Base-by-base conservation (phyloP, 2,329 filamentous ascomycete genomes). In the Chrysosporium queenslandicum region DNA sequence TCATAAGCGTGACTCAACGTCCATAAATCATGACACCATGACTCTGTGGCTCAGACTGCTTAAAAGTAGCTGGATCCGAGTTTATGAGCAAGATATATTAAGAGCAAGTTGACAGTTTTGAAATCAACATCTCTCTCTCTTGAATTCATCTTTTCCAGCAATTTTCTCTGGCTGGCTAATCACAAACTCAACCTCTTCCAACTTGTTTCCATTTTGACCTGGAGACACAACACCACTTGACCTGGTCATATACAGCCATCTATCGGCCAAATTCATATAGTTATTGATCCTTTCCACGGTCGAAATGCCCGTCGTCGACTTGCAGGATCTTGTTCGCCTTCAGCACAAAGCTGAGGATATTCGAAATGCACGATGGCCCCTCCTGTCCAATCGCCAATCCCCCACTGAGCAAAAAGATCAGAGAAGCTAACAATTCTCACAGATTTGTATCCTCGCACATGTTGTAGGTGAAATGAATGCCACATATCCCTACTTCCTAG, bases 361-460 rank as follows among this genome's bases (percentile, higher is more conserved):
- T 66, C 81, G 92, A 75, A 98, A 98, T 78, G 89, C 94, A 76
- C 68, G 80, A 68, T 62, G 63, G 59, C 61, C 58, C 58, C 53
- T 41, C 52, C 55, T 43, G 48, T 52, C 51, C 37, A 14, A 54
- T 43, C 21, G 46, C 48, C 63, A 63, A 64, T 58, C 63, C 65
- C 61, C 61, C 60, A 62, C 56, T 55, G 59, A 63, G 49, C 61
- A 57, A 29, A 29, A 40, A 20, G 53, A 59, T 49, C 55, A 56
- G 47, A 50, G 60, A 53, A 58, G 56, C 64, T 71, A 63, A 71
- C 63, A 55, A 46, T 60, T 64, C 57, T 55, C 30, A 34, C 62
- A 89, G 86, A 95, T 96, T 59, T 96, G 91, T 69, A 95, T 97
- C 62, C 74, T 97, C 59, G 91, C 91, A 43, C 91, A 97, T 67